phyloP scores from a whole-genome alignment of 129 eudicot genomes.

The Kitagawia praeruptora region DNA sequence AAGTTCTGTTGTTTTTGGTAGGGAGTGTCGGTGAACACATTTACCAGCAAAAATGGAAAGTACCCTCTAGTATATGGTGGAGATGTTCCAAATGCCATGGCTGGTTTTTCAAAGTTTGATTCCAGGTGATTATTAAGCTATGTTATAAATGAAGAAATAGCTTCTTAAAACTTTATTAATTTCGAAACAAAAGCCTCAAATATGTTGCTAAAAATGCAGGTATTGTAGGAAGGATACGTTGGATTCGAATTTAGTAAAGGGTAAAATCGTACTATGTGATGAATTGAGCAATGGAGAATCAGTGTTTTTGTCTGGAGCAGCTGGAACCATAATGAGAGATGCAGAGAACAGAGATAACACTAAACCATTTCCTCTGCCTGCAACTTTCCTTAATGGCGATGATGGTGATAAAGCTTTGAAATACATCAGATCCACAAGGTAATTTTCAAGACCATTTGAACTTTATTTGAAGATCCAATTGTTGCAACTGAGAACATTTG shows the following conservation, averaged over 20 bases:
- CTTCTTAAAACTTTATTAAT: not conserved
- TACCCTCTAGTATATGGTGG: conserved; percentile 36
- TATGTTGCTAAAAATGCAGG: conserved; percentile 9
- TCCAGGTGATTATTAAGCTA: conserved; percentile 26
- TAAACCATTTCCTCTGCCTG: conserved; percentile 14
- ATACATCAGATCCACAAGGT: conserved; percentile 18
- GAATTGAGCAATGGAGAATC: conserved; percentile 1
- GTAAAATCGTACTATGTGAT: conserved; percentile 23
- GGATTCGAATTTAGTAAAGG: conserved; percentile 20
- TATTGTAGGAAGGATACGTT: conserved; percentile 4
- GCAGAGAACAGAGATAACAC: conserved; percentile 2
- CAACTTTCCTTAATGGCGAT: conserved; percentile 7
- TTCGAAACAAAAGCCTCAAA: not conserved
- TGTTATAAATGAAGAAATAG: not conserved
- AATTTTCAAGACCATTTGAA: not conserved
- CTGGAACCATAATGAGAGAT: conserved; percentile 14
- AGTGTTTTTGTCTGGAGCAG: conserved; percentile 16
- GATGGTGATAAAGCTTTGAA: conserved; percentile 7
- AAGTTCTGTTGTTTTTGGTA: not conserved
- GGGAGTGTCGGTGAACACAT: conserved; percentile 45
- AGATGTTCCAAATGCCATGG: conserved; percentile 28
- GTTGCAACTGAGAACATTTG: not conserved
- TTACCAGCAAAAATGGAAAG: conserved; percentile 13
- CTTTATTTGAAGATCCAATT: not conserved
- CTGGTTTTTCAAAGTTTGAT: conserved; percentile 19